phyloP scores from a whole-genome alignment of 1,139 yeast species.

The Protomyces macrosporus region DNA sequence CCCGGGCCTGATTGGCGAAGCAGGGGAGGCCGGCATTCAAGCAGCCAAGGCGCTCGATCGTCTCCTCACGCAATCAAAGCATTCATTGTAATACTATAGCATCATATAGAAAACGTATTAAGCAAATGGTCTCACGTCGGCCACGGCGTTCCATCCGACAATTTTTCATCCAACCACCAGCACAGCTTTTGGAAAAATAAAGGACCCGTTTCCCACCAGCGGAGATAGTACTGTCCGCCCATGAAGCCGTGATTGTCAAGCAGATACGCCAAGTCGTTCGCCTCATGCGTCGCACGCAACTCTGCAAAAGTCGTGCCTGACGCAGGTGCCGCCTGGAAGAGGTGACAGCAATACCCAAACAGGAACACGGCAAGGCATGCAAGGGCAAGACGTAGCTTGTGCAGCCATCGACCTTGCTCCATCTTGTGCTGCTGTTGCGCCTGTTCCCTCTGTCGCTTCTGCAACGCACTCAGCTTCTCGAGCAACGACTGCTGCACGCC shows the following conservation, averaged over 20 bases:
- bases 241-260: conserved; percentile 5
- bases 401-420: not conserved
- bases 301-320: conserved; percentile 23
- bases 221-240: not conserved
- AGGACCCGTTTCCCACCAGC: conserved; percentile 24
- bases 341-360: not conserved
- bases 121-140: not conserved
- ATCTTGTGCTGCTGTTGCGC: not conserved
- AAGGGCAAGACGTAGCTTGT: not conserved
- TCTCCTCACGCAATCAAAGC: not conserved
- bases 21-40: conserved; percentile 15
- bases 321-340: not conserved
- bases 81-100: not conserved
- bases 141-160: conserved; percentile 8
- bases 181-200: conserved; percentile 5
- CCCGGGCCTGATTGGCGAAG: conserved; percentile 8
- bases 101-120: no score
- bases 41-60: conserved; percentile 11
- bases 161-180: conserved; percentile 17
- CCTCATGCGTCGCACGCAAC: conserved; percentile 7
- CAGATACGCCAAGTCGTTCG: conserved; percentile 7
- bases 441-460: not conserved
- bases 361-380: not conserved
- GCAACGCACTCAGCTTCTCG: not conserved
- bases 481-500: not conserved